phyloP scores from a whole-genome alignment of 2,329 filamentous ascomycete genomes.

The Colletotrichum cordylinicola region DNA sequence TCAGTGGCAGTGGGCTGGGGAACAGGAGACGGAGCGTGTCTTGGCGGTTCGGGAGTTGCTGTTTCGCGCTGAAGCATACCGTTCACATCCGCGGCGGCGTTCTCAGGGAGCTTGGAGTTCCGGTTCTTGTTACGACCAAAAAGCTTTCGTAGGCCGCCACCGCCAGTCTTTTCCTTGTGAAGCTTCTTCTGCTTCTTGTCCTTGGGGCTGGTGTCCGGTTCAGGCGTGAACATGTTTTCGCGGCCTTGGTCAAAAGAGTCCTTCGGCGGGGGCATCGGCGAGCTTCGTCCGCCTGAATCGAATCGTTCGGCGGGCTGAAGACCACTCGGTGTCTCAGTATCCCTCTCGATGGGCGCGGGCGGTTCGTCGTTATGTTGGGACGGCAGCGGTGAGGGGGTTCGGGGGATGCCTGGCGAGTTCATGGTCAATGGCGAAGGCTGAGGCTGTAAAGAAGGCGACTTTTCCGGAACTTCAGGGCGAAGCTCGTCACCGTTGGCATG shows the following conservation, averaged over 20 bases:
- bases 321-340: conserved; percentile 36
- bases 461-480: conserved; percentile 48
- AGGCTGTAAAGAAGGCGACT: conserved; percentile 36
- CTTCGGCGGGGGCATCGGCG: conserved; percentile 44
- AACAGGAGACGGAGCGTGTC: conserved; percentile 25
- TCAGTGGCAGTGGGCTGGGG: conserved; percentile 24
- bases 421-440: conserved; percentile 30
- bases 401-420: conserved; percentile 17
- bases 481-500: conserved; percentile 35
- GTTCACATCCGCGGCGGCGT: conserved; percentile 56
- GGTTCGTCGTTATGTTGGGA: conserved; percentile 21
- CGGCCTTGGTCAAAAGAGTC: conserved; percentile 39
- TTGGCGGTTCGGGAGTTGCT: conserved; percentile 25
- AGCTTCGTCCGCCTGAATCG: conserved; percentile 35
- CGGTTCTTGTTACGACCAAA: conserved; percentile 70
- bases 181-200: conserved; percentile 57
- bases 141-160: conserved; percentile 66
- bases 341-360: conserved; percentile 40
- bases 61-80: conserved; percentile 51
- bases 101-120: conserved; percentile 60
- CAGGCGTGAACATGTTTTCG: conserved; percentile 44
- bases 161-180: conserved; percentile 54
- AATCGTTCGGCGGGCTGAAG: conserved; percentile 41
- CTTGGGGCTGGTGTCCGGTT: conserved; percentile 48
- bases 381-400: conserved; percentile 1